A percentile compares a stretch with the other conserved stretches of the same genome.
Conservation (phyloP, 2,329 filamentous ascomycete species). For the Trichothecium sympodiale region DNA sequence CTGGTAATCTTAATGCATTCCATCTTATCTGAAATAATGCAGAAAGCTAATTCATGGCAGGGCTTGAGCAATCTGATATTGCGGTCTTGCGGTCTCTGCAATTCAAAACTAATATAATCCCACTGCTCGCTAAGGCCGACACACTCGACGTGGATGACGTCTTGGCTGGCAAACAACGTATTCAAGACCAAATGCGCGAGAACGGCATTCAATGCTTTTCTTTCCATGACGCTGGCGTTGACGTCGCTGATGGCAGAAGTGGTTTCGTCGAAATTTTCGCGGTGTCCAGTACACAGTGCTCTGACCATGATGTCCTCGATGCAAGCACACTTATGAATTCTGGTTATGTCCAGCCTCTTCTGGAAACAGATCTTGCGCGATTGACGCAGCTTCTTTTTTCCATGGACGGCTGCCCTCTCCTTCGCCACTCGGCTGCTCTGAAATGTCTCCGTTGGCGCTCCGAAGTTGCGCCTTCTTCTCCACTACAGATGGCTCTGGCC, state of each 20-base stretch:
- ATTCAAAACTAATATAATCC: constrained; percentile 71
- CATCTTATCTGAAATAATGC: constrained; percentile 3
- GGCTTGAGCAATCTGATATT: constrained; percentile 40
- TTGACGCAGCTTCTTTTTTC: constrained; percentile 71
- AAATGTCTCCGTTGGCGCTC: constrained; percentile 66
- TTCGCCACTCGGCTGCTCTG: constrained; percentile 71
- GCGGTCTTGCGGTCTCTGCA: constrained; percentile 61
- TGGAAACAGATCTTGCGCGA: constrained; percentile 59
- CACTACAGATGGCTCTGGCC: constrained; percentile 6
- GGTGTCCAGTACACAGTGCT: constrained; percentile 61
- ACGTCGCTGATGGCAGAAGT: constrained; percentile 11
- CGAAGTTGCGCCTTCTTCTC: neutral
- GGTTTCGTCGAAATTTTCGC: constrained; percentile 46
- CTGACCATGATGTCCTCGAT: constrained; percentile 77
- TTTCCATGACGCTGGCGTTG: constrained; percentile 35
- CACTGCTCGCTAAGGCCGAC: constrained; percentile 70
- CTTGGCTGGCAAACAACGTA: constrained; percentile 44
- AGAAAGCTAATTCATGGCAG: constrained; percentile 12
- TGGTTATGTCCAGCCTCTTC: constrained; percentile 73
- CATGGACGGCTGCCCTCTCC: constrained; percentile 64
- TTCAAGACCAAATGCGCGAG: constrained; percentile 43
- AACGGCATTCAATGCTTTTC: constrained; percentile 54
- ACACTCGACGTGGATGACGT: constrained; percentile 49
- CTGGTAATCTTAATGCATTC: constrained; percentile 33
- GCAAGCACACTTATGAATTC: constrained; percentile 88